phyloP scores from a whole-genome alignment of 345 rosid genomes.

The Arabis hirsuta region DNA sequence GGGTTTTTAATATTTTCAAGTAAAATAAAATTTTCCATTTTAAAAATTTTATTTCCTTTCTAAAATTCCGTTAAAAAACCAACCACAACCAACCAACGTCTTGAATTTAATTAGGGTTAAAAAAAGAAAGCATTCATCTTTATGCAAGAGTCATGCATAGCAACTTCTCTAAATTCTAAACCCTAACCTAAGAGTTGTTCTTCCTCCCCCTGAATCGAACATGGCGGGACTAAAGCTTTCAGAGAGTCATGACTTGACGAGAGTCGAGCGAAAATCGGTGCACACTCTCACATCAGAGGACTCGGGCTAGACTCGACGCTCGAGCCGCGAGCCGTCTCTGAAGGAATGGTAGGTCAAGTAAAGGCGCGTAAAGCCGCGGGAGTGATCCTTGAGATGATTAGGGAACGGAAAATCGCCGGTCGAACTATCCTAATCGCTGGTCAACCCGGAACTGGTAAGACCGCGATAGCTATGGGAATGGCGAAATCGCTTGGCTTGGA shows the following conservation, averaged over 20 bases:
- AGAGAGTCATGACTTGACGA: constrained; percentile 76
- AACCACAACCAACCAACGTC: too few species aligned
- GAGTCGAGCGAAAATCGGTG: constrained; percentile 87
- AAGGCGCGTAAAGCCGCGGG: constrained; percentile 92
- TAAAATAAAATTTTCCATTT: too few species aligned
- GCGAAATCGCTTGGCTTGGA: constrained; percentile 96
- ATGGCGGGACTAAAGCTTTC: constrained; percentile 90
- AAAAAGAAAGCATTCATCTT: not conserved
- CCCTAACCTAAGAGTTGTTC: constrained; percentile 14
- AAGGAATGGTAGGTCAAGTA: constrained; percentile 91
- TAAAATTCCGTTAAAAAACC: too few species aligned
- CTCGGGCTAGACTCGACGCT: constrained; percentile 87
- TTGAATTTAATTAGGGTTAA: too few species aligned
- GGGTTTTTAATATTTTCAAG: too few species aligned
- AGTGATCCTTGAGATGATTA: constrained; percentile 90
- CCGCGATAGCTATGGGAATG: constrained; percentile 98
- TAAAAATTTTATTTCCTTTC: too few species aligned
- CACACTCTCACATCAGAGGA: constrained; percentile 95
- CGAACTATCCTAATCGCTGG: constrained; percentile 90
- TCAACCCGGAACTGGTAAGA: constrained; percentile 94
- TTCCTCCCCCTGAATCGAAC: constrained; percentile 15
- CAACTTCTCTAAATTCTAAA: constrained; percentile 32
- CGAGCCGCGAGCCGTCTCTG: constrained; percentile 86
- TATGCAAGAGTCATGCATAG: not conserved
- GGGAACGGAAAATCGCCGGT: constrained; percentile 85